Conservation (phyloP, 495 filamentous ascomycete genomes). For the Trichoderma gamsii region DNA sequence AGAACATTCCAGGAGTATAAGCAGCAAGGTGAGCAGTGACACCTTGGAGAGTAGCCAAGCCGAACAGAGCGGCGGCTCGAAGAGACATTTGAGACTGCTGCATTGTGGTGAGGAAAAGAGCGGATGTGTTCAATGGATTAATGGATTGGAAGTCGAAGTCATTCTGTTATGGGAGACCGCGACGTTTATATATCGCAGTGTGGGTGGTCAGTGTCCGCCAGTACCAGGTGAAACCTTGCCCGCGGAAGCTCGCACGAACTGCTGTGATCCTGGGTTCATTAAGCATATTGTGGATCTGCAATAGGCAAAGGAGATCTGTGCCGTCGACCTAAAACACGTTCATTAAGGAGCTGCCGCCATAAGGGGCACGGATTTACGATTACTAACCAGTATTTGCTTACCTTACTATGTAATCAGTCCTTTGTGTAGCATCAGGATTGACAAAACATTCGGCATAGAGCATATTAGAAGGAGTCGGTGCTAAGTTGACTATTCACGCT, state of each 20-base stretch:
- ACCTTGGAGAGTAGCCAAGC: background rate
- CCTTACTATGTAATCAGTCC: no score
- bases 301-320: background rate
- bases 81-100: background rate
- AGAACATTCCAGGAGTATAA: conserved; percentile 1
- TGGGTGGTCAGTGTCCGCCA: background rate
- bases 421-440: background rate
- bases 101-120: background rate
- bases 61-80: background rate
- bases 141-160: background rate
- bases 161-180: background rate
- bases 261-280: background rate
- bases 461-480: background rate
- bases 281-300: background rate
- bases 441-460: background rate
- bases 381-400: background rate
- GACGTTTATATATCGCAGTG: background rate
- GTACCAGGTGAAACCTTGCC: background rate
- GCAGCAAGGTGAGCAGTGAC: background rate
- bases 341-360: background rate
- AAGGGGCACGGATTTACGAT: background rate
- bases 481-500: background rate
- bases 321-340: background rate
- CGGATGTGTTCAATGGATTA: background rate
- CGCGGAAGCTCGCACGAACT: background rate